Base-by-base conservation (phyloP, 495 filamentous ascomycete species). In the Cercophora newfieldiana region DNA sequence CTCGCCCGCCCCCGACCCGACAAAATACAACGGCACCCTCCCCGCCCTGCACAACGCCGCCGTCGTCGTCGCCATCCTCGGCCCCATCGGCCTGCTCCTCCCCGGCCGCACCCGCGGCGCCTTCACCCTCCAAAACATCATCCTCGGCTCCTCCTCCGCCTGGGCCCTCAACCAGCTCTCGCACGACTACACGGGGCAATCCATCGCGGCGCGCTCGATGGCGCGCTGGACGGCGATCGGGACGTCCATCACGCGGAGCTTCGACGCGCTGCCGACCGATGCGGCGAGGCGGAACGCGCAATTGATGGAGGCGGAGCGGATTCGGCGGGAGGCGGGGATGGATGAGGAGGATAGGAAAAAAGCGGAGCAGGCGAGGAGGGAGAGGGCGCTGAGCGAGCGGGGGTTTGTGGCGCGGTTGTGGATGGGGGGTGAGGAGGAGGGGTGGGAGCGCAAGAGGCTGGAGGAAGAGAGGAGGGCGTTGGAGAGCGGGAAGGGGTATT, bases 401-500 rank as follows among this genome's bases (percentile, higher is more conserved):
- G 80, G 77, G 4, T 5, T 85, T 10, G 64, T 84, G 71, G 70
- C 84, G 72, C 80, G 78, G 73, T 59, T 91, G 7, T 75, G 72
- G 53, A 91, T 89, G 88, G 87, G 89, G 79, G 89, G 85, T 8
- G 81, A 83, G 61, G 86, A 89, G 76, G 88, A 91, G 73, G 75
- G 71, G 57, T 95, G 92, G 92, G 89, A 89, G 82, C 85, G 86
- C 77, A 84, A 83, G 81, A 77, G 92, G 71, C 69, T 91, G 67
- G 74, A 79, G 76, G 85, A 89, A 82, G 90, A 94, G 75, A 82
- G 82, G 79, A 82, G 91, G 79, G 87, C 87, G 62, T 68, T 94
- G 72, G 87, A 89, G 69, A 86, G 90, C 64, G 94, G 93, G 21
- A 90, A 87, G 76, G 90, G 91, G 26, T 93, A 94, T 82, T 86